Evolutionary conservation across 2,329 filamentous ascomycete genomes (phyloP).

Genomic region (Fusarium napiforme): DNA sequence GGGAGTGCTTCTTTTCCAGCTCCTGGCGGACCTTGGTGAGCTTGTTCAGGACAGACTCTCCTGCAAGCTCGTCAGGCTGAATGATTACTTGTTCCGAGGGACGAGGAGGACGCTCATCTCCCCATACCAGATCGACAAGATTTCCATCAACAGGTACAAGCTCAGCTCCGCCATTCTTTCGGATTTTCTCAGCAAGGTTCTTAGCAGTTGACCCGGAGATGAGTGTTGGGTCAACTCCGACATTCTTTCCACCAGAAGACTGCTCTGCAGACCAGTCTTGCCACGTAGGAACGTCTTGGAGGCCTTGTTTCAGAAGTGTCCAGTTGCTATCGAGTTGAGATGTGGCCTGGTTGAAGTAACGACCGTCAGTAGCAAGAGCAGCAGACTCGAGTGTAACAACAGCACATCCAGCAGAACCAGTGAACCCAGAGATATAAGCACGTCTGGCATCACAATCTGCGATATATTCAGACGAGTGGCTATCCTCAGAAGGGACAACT

Average conservation of each 20-base stretch:
- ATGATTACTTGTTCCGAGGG: slow-evolving; percentile 81
- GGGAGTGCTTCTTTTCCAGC: slow-evolving; percentile 86
- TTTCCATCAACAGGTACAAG: slow-evolving; percentile 82
- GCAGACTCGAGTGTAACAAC: slow-evolving; percentile 89
- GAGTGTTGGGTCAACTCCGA: slow-evolving; percentile 90
- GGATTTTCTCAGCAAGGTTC: slow-evolving; percentile 86
- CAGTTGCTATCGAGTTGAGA: slow-evolving; percentile 94
- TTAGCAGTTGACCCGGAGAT: slow-evolving; percentile 73
- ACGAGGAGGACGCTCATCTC: slow-evolving; percentile 73
- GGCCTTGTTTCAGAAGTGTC: slow-evolving; percentile 89
- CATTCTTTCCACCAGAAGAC: slow-evolving; percentile 84
- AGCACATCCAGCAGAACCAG: slow-evolving; percentile 92
- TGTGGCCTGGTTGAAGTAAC: slow-evolving; percentile 96
- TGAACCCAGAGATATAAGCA: slow-evolving; percentile 93
- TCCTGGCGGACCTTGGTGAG: slow-evolving; percentile 89
- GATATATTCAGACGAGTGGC: slow-evolving; percentile 97
- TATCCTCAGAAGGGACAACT: slow-evolving; percentile 98
- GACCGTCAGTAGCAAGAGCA: slow-evolving; percentile 90
- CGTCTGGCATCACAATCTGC: slow-evolving; percentile 92
- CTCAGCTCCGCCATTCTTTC: slow-evolving; percentile 83
- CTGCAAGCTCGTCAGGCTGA: slow-evolving; percentile 77
- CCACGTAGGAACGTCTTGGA: slow-evolving; percentile 95
- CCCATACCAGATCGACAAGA: slow-evolving; percentile 93
- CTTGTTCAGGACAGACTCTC: slow-evolving; percentile 85
- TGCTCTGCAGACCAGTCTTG: slow-evolving; percentile 95